These are phyloP conservation scores for Diaporthe sp. DNA, from an alignment of 2,329 filamentous ascomycete species.

Conservation along the genomic window DNA sequence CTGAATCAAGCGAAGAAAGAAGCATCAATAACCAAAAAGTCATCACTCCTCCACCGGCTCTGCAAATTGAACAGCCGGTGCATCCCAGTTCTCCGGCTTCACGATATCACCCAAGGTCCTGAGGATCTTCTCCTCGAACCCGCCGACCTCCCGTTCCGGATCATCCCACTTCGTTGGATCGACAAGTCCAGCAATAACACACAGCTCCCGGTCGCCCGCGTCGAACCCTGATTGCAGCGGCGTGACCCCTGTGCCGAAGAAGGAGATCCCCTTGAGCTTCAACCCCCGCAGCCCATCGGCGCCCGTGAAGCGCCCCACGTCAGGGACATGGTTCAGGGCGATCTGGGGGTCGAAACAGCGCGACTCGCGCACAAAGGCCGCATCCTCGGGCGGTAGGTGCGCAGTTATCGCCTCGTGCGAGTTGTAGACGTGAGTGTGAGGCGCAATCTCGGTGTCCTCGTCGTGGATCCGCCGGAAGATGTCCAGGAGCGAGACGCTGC, in stretches of 20 bases:
- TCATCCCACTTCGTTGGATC: neutral
- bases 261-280: neutral
- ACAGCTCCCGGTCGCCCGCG: neutral
- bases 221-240: conserved; percentile 9
- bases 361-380: neutral
- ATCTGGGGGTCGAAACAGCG: conserved; percentile 14
- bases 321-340: conserved; percentile 5
- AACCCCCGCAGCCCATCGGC: neutral
- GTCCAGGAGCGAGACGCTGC: neutral
- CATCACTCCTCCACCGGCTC: neutral
- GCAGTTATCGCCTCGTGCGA: neutral
- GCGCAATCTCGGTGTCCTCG: neutral
- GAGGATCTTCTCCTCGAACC: conserved; percentile 7
- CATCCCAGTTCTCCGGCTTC: conserved; percentile 5
- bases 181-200: neutral
- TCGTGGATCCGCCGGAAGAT: neutral
- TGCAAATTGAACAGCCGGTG: neutral
- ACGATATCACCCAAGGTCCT: conserved; percentile 1
- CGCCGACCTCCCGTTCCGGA: neutral
- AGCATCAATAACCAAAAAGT: too few species aligned
- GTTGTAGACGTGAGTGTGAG: conserved; percentile 8
- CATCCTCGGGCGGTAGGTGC: neutral
- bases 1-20: too few species aligned
- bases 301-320: conserved; percentile 20
- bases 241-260: conserved; percentile 7